Evolutionary conservation across 331 rosid species (phyloP).

Genomic region (Rhamnella rubrinervis): DNA sequence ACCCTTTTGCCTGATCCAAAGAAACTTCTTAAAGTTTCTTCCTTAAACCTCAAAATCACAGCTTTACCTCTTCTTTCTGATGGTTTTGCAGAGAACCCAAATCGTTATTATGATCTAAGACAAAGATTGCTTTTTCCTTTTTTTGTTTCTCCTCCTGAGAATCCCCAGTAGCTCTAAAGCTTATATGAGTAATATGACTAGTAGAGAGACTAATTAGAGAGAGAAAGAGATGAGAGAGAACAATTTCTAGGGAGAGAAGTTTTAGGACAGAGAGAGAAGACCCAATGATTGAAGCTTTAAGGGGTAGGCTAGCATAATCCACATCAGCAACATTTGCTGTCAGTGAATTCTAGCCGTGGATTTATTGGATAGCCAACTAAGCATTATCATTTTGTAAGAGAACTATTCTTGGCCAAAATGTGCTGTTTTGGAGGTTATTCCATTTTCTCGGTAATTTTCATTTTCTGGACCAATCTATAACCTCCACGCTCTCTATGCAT

Average conservation of each 20-base stretch:
- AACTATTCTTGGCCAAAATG: slow-evolving; percentile 46
- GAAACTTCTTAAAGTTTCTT: slow-evolving; percentile 8
- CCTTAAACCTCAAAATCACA: too few species aligned
- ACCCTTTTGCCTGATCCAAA: slow-evolving; percentile 12
- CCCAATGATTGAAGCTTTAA: slow-evolving; percentile 67
- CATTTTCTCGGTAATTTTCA: background rate
- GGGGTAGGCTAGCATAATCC: slow-evolving; percentile 45
- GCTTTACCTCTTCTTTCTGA: background rate
- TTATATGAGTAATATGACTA: slow-evolving; percentile 44
- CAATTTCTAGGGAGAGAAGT: slow-evolving; percentile 28
- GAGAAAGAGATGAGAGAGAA: slow-evolving; percentile 11
- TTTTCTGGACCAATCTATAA: slow-evolving; percentile 32
- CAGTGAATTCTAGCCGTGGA: slow-evolving; percentile 53
- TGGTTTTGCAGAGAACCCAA: slow-evolving; percentile 32
- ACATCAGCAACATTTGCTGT: slow-evolving; percentile 46
- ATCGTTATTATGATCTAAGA: slow-evolving; percentile 31
- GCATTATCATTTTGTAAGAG: slow-evolving; percentile 36
- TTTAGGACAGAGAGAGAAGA: slow-evolving; percentile 17
- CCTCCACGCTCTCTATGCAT: slow-evolving; percentile 32
- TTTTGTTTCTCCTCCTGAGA: slow-evolving; percentile 46
- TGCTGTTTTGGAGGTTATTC: slow-evolving; percentile 39
- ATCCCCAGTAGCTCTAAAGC: slow-evolving; percentile 22
- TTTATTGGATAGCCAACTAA: slow-evolving; percentile 71
- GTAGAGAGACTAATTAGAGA: background rate
- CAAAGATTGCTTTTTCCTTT: slow-evolving; percentile 37